Evolutionary conservation across 1,284 basidiomycete genomes (phyloP), one percentile per base, ranked within the genome.

Genomic region (Prillingera fragicola): DNA sequence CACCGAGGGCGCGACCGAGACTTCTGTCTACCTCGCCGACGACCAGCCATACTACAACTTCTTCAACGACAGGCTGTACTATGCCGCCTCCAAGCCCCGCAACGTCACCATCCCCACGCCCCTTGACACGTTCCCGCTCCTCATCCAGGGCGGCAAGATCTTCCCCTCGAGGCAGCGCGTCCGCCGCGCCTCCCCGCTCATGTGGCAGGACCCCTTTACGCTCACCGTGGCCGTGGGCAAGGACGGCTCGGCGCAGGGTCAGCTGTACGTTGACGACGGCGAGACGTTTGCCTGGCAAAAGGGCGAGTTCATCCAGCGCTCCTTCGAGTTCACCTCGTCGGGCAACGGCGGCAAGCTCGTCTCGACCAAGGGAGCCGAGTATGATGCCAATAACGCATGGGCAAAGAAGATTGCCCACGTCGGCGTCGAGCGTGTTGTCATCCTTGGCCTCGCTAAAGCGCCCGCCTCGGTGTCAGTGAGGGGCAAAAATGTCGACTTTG

Each of bases 211-310:
- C 67, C 95, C 95, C 0, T 88, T 95, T 75, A 97, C 92, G 0
- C 79, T 99, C 28, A 81, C 85, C 46, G 76, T 96, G 19, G 88
- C 90, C 0, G 74, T 95, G 17, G 78, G 80, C 71, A 80, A 81
- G 44, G 64, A 76, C 3, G 80, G 81, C 19, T 63, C 57, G 8
- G 91, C 92, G 0, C 63, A 65, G 3, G 94, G 94, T 26, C 85
- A 91, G 65, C 76, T 99, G 28, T 99, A 98, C 72, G 78, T 95
- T 43, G 95, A 98, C 67, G 95, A 98, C 60, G 94, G 95, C 7
- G 85, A 86, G 53, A 82, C 85, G 0, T 97, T 83, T 69, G 75
- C 77, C 1, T 83, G 91, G 71, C 75, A 82, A 55, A 61, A 78
- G 5, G 92, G 94, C 25, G 77, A 90, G 38, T 82, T 87, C 63